Evolutionary conservation across 2,329 filamentous ascomycete genomes (phyloP), one percentile per base, ranked within the genome.

Genomic region (Ophiostoma himal-ulmi): DNA sequence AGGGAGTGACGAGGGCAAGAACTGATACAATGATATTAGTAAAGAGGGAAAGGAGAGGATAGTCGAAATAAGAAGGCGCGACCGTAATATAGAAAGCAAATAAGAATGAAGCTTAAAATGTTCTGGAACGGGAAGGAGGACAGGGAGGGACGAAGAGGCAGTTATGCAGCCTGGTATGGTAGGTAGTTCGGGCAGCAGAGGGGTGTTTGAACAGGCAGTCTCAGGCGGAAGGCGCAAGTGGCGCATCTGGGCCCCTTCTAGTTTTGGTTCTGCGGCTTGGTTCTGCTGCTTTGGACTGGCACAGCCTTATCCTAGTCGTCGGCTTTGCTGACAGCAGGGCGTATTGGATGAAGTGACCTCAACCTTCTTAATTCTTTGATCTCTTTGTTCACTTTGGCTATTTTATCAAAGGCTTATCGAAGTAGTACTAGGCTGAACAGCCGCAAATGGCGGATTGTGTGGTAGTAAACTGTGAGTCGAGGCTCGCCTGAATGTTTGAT

Each of bases 71-170:
- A 62, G 26, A 62, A 62, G 57, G 57, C 57, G 57, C 57, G 26
- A 62, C 22, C 26, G 57, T 8, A 62, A 62, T 62, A 62, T 34
- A 62, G 17, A 62, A 62, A 62, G 22, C 17, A 26, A 62, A 14
- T 36, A 62, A 34, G 22, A 62, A 62, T 17, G 14, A 62, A 62
- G 57, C 57, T 62, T 62, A 36, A 62, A 62, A 62, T 13, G 26
- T 34, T 62, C 26, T 62, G 57, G 57, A 34, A 34, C 57, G 57
- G 13, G 26, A 62, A 62, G 57, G 54, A 34, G 13, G 13, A 34
- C 54, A 60, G 26, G 52, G 57, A 26, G 26, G 57, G 34, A 22
- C 57, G 57, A 34, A 26, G 57, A 26, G 57, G 57, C 22, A 17
- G 44, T n/a, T 22, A 34, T 34, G 22, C 57, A 62, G 57, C 57